Evolutionary conservation across 176 grass and related monocot species (phyloP).

Genomic region (Rhipidocladum racemiflorum): DNA sequence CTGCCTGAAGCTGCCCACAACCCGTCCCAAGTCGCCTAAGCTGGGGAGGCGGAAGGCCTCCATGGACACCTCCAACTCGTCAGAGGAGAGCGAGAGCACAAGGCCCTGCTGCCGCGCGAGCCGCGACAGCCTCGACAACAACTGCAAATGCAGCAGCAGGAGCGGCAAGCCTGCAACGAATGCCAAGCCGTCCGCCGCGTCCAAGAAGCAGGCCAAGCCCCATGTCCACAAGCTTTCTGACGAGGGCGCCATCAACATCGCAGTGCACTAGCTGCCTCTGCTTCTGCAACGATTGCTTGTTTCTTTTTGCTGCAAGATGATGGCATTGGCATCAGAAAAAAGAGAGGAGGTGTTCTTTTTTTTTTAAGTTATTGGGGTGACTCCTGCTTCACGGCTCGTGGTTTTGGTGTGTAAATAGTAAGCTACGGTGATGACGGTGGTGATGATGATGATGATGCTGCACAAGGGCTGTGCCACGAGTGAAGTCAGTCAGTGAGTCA

Average conservation of each 20-base stretch:
- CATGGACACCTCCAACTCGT: slow-evolving; percentile 52
- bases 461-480: slow-evolving; percentile 15
- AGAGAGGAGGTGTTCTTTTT: neutral
- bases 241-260: slow-evolving; percentile 63
- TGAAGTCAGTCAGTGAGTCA: slow-evolving; percentile 7
- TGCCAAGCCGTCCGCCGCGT: neutral
- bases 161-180: slow-evolving; percentile 21
- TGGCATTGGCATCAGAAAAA: neutral
- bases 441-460: neutral
- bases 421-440: slow-evolving; percentile 31
- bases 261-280: slow-evolving; percentile 48
- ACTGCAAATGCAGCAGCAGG: slow-evolving; percentile 37
- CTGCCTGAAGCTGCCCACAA: slow-evolving; percentile 68
- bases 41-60: slow-evolving; percentile 81
- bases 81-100: slow-evolving; percentile 49
- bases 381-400: slow-evolving; percentile 24
- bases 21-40: slow-evolving; percentile 94
- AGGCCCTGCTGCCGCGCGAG: slow-evolving; percentile 48
- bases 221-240: slow-evolving; percentile 46
- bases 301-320: neutral
- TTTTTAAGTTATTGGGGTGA: slow-evolving; percentile 39
- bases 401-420: slow-evolving; percentile 42
- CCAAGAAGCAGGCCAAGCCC: slow-evolving; percentile 45
- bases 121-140: slow-evolving; percentile 53
- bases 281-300: neutral